phyloP scores from a whole-genome alignment of 257 asterid species.

The Solanum peruvianum region DNA sequence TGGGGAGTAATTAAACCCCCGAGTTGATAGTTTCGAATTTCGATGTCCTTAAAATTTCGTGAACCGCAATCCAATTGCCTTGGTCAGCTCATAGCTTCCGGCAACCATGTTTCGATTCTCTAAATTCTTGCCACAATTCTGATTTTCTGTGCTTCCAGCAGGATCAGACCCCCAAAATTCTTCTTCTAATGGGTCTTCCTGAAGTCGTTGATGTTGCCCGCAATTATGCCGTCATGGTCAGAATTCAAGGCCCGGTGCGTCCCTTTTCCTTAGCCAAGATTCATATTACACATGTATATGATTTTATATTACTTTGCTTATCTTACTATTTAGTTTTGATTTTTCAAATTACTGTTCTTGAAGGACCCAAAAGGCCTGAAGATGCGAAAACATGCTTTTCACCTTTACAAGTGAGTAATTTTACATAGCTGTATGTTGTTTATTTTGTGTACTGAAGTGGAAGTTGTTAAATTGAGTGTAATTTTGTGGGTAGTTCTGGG shows the following conservation, averaged over 20 bases:
- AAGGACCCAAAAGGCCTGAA: slow-evolving; percentile 97
- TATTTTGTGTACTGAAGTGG: background rate
- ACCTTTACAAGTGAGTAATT: slow-evolving; percentile 65
- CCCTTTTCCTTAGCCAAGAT: background rate
- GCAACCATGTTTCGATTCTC: background rate
- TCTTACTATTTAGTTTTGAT: background rate
- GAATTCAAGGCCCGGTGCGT: slow-evolving; percentile 97
- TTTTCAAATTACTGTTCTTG: background rate
- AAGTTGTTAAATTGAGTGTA: background rate
- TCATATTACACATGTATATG: background rate
- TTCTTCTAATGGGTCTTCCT: slow-evolving; percentile 56
- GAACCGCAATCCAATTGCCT: background rate
- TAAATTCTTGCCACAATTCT: background rate
- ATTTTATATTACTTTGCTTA: background rate
- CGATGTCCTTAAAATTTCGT: background rate
- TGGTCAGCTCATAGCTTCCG: background rate
- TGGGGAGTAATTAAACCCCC: background rate
- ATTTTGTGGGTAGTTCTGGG: slow-evolving; percentile 51
- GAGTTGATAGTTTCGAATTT: background rate
- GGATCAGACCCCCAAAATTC: background rate
- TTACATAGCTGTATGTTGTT: background rate
- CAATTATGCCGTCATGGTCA: slow-evolving; percentile 79
- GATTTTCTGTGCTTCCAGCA: background rate
- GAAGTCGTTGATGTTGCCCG: slow-evolving; percentile 79
- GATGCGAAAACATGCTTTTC: slow-evolving; percentile 94